phyloP scores from a whole-genome alignment of 257 asterid species.

The Nicotiana undulata region DNA sequence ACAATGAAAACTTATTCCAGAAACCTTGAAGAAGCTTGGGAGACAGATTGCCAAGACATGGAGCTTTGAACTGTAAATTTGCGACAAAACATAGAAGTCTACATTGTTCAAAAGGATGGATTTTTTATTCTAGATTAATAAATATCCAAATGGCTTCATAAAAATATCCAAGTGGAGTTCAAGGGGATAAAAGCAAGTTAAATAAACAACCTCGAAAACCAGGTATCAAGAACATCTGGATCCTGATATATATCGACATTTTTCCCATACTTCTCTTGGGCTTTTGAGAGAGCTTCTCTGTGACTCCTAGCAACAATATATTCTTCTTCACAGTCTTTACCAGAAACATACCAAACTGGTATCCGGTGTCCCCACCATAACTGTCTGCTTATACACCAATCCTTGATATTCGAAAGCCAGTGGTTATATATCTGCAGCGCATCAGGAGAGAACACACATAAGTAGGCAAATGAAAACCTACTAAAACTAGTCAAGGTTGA shows the following conservation, averaged over 20 bases:
- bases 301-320: constrained; percentile 81
- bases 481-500: background rate
- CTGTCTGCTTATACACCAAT: constrained; percentile 99
- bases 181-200: constrained; percentile 2
- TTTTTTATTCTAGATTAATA: background rate
- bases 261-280: constrained; percentile 69
- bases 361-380: constrained; percentile 99
- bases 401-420: constrained; percentile 95
- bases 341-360: constrained; percentile 94
- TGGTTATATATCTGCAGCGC: constrained; percentile 71
- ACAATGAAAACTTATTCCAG: background rate
- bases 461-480: background rate
- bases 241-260: constrained; percentile 84
- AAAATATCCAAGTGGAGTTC: background rate
- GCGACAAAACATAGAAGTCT: background rate
- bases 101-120: background rate
- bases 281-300: constrained; percentile 81
- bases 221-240: constrained; percentile 97
- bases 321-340: constrained; percentile 79
- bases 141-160: background rate
- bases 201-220: constrained; percentile 86
- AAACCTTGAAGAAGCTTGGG: background rate
- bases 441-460: background rate
- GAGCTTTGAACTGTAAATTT: background rate
- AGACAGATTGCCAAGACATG: background rate